Evolutionary conservation across 2,329 filamentous ascomycete species (phyloP).

Genomic region (Hymenotorrendiella dingleyae): DNA sequence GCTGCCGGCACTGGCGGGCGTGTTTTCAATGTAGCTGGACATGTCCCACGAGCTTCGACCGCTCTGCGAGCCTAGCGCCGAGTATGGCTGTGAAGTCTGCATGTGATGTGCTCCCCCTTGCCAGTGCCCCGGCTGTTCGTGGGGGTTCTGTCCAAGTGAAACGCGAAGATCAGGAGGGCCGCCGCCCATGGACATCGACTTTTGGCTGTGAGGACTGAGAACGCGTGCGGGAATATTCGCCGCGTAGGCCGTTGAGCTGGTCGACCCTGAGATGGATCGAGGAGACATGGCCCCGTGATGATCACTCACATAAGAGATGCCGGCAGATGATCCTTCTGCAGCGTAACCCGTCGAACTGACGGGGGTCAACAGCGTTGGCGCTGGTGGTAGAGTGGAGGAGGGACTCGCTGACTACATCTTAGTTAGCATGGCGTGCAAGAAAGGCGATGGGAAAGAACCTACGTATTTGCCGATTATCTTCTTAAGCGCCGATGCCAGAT

Average conservation of each 20-base stretch:
- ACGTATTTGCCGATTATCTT: conserved; percentile 97
- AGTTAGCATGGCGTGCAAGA: conserved; percentile 10
- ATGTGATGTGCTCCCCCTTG: conserved; percentile 25
- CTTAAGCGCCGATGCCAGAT: conserved; percentile 78
- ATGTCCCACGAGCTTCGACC: conserved; percentile 30
- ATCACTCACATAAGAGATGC: conserved; percentile 24
- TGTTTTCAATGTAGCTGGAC: conserved; percentile 28
- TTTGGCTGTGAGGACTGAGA: conserved; percentile 26
- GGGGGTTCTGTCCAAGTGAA: conserved; percentile 20
- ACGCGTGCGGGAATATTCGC: conserved; percentile 22
- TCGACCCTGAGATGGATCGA: conserved; percentile 27
- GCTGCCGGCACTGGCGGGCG: conserved; percentile 24
- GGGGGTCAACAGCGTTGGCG: conserved; percentile 27
- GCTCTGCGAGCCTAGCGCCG: conserved; percentile 16
- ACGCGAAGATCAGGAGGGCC: conserved; percentile 28
- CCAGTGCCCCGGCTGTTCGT: conserved; percentile 25
- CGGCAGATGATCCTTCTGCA: conserved; percentile 24
- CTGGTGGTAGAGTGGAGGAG: conserved; percentile 28
- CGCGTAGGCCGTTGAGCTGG: conserved; percentile 23
- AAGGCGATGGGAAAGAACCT: conserved; percentile 8
- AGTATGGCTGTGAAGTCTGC: conserved; percentile 22
- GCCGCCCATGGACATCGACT: conserved; percentile 20
- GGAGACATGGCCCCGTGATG: conserved; percentile 30
- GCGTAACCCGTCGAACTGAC: conserved; percentile 29
- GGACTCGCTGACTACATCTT: conserved; percentile 29